These are phyloP conservation scores for Hevea brasiliensis DNA, from an alignment of 345 rosid species.

Conservation along the genomic window DNA sequence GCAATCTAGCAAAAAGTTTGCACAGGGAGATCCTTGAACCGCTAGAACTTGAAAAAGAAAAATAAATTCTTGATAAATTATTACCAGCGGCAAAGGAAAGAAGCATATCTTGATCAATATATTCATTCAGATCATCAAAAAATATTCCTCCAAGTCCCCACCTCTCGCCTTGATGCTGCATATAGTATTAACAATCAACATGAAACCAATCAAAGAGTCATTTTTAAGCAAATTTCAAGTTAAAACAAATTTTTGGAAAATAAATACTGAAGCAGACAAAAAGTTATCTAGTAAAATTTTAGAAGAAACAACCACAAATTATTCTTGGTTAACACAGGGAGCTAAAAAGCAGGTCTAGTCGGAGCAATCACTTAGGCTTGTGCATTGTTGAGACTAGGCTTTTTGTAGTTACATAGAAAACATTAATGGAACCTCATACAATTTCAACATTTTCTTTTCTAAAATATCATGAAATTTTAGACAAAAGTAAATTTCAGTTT, in stretches of 20 bases:
- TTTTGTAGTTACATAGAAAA: too few species aligned
- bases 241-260: neutral
- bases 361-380: neutral
- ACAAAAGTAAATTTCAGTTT: too few species aligned
- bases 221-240: neutral
- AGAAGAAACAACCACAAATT: neutral
- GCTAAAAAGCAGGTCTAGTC: neutral
- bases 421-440: neutral
- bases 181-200: slow-evolving; percentile 15
- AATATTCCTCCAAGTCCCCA: slow-evolving; percentile 98
- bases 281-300: neutral
- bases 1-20: slow-evolving; percentile 21
- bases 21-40: neutral
- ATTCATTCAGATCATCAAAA: slow-evolving; percentile 91
- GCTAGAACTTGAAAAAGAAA: neutral
- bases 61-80: neutral
- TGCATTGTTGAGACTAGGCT: neutral
- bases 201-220: neutral
- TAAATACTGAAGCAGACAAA: neutral
- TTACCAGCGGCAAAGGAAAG: slow-evolving; percentile 91
- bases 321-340: neutral
- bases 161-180: slow-evolving; percentile 92
- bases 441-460: neutral
- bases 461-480: too few species aligned
- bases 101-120: slow-evolving; percentile 95